Conservation (phyloP, 2,329 filamentous ascomycete genomes). For the Pseudocercospora vitis region DNA sequence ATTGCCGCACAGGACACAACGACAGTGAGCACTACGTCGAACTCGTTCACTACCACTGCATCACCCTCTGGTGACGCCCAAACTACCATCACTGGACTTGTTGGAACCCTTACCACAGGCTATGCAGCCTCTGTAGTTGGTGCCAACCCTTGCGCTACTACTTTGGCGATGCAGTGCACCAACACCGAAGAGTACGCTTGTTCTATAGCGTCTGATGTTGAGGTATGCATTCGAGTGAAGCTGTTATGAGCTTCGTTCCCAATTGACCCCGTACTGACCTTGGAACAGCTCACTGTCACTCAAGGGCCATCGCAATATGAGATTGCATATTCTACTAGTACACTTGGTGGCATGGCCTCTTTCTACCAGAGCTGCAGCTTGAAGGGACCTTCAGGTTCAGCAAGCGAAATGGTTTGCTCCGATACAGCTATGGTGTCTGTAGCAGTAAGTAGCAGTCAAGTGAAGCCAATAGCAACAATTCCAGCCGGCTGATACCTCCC, state of each 20-base stretch:
- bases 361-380: constrained; percentile 12
- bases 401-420: constrained; percentile 2
- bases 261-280: not conserved
- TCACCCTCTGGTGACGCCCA: not conserved
- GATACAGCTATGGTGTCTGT: constrained; percentile 4
- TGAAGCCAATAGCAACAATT: not conserved
- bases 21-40: too few relatives aligned
- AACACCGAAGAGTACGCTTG: constrained; percentile 1
- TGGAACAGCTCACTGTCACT: constrained; percentile 17
- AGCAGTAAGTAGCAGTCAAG: constrained; percentile 4
- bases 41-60: too few relatives aligned
- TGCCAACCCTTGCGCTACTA: constrained; percentile 12
- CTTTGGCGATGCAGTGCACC: constrained; percentile 8
- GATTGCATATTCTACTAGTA: constrained; percentile 14
- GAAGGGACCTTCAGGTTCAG: constrained; percentile 5
- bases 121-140: constrained; percentile 11
- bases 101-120: constrained; percentile 7
- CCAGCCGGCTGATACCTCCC: not conserved
- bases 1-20: too few relatives aligned
- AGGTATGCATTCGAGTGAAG: constrained; percentile 2
- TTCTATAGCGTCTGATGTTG: constrained; percentile 3
- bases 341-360: constrained; percentile 6
- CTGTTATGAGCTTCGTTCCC: not conserved
- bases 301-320: constrained; percentile 15
- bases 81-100: constrained; percentile 16